Evolutionary conservation across 192 early-diverging fungal species (phyloP).

Genomic region (Gryganskiella cystojenkinii): DNA sequence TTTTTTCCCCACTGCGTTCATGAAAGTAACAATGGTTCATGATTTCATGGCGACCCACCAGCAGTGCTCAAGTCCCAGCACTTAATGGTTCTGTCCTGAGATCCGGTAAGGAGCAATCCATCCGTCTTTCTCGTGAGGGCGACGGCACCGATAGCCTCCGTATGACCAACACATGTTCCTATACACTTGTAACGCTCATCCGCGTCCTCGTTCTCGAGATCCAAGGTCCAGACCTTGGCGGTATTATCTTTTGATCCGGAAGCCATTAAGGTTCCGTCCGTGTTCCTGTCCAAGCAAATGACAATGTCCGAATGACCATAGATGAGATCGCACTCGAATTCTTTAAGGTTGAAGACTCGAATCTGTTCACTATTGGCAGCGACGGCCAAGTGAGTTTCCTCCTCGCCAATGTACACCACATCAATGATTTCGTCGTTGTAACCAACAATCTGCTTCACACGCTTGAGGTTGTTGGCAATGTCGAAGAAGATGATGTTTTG

Average conservation of each 20-base stretch:
- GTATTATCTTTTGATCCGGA: slow-evolving; percentile 95
- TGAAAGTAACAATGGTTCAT: too few species aligned
- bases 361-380: slow-evolving; percentile 95
- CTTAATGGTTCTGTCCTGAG: slow-evolving; percentile 96
- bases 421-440: slow-evolving; percentile 98
- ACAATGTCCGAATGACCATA: slow-evolving; percentile 93
- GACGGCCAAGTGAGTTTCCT: slow-evolving; percentile 83
- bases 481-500: slow-evolving; percentile 90
- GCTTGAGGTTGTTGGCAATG: slow-evolving; percentile 61
- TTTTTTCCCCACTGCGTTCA: too few species aligned
- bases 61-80: slow-evolving; percentile 85
- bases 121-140: slow-evolving; percentile 74
- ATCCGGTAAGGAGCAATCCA: slow-evolving; percentile 84
- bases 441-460: slow-evolving; percentile 88
- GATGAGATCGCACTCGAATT: slow-evolving; percentile 84
- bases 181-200: slow-evolving; percentile 70
- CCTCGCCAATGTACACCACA: slow-evolving; percentile 77
- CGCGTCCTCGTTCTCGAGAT: slow-evolving; percentile 65
- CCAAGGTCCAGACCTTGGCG: slow-evolving; percentile 82
- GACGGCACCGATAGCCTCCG: slow-evolving; percentile 93
- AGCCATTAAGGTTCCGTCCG: slow-evolving; percentile 75
- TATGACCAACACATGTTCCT: slow-evolving; percentile 88
- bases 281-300: slow-evolving; percentile 78
- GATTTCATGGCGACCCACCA: slow-evolving; percentile 24
- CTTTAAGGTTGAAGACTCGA: slow-evolving; percentile 84